Evolutionary conservation across 805 yeast species (phyloP).

Genomic region (Millerozyma miso): DNA sequence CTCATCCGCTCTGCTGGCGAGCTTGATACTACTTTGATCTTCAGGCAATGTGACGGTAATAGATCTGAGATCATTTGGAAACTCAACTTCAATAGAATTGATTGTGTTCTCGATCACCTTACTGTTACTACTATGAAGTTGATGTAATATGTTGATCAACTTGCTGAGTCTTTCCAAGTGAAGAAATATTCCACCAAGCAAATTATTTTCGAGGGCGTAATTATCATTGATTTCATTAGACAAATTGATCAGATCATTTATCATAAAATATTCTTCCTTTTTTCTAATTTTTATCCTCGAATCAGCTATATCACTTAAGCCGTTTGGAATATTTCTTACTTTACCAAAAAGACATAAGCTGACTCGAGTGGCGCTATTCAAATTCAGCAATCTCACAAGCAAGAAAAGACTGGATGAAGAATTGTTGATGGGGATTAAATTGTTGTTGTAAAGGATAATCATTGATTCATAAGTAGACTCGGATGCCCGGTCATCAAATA

Average conservation of each 20-base stretch:
- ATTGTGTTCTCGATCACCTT: constrained; percentile 22
- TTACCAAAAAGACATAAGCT: constrained; percentile 23
- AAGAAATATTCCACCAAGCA: constrained; percentile 24
- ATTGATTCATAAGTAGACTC: constrained; percentile 19
- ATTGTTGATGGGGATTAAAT: constrained; percentile 29
- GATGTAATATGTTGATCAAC: constrained; percentile 30
- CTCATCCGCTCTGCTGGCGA: constrained; percentile 11
- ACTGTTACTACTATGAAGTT: constrained; percentile 24
- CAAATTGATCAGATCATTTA: constrained; percentile 25
- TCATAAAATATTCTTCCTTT: constrained; percentile 22
- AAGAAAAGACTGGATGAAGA: constrained; percentile 32
- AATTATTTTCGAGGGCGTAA: constrained; percentile 6
- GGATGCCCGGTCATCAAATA: constrained; percentile 1
- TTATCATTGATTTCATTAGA: constrained; percentile 18
- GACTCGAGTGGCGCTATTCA: constrained; percentile 18
- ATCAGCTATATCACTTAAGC: constrained; percentile 13
- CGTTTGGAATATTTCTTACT: constrained; percentile 20
- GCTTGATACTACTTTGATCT: constrained; percentile 9
- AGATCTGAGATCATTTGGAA: constrained; percentile 20
- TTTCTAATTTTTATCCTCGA: constrained; percentile 19
- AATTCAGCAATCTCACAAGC: constrained; percentile 21
- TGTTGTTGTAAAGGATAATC: constrained; percentile 21
- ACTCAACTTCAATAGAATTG: constrained; percentile 24
- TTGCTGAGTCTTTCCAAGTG: constrained; percentile 27
- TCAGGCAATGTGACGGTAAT: constrained; percentile 18